A percentile compares a stretch with the other conserved stretches of the same genome.
These are phyloP conservation scores for Phytopythium kandeliae DNA, from an alignment of 352 stramenopile genomes.

Conservation along the genomic window DNA sequence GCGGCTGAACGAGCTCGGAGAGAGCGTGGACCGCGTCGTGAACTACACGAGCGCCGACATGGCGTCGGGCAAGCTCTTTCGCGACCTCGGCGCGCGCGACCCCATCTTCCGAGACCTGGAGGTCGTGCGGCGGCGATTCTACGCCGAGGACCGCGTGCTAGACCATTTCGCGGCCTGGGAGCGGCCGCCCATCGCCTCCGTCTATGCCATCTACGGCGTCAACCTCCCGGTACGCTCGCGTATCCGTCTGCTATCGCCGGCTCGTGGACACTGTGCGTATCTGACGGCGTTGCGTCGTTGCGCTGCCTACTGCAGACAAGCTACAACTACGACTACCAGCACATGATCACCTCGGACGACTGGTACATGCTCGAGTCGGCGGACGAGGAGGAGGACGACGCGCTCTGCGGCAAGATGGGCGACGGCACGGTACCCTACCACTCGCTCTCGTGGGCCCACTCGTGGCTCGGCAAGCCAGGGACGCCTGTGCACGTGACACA, in stretches of 20 bases:
- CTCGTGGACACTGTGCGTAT: background rate
- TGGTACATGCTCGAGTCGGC: slow-evolving; percentile 60
- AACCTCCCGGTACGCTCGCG: slow-evolving; percentile 48
- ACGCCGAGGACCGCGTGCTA: slow-evolving; percentile 57
- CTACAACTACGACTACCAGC: slow-evolving; percentile 67
- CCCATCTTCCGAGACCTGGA: slow-evolving; percentile 65
- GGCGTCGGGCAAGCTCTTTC: slow-evolving; percentile 60
- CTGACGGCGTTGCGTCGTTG: too few species aligned
- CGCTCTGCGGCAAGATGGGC: slow-evolving; percentile 64
- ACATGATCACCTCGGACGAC: slow-evolving; percentile 34
- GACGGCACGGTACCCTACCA: slow-evolving; percentile 76
- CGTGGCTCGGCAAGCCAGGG: slow-evolving; percentile 49
- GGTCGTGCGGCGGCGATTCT: slow-evolving; percentile 50
- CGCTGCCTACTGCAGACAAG: slow-evolving; percentile 30
- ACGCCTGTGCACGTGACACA: slow-evolving; percentile 61
- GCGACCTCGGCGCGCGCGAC: slow-evolving; percentile 56
- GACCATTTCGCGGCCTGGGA: slow-evolving; percentile 55
- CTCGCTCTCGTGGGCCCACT: slow-evolving; percentile 74
- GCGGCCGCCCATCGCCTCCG: slow-evolving; percentile 57
- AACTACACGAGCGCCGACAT: slow-evolving; percentile 72
- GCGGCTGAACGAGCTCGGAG: slow-evolving; percentile 7
- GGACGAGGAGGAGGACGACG: slow-evolving; percentile 37
- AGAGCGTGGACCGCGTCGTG: slow-evolving; percentile 15
- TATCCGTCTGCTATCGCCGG: background rate
- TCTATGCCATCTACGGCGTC: slow-evolving; percentile 77